phyloP scores from a whole-genome alignment of 1,284 basidiomycete species.

The Cystobasidiaceae sp. region DNA sequence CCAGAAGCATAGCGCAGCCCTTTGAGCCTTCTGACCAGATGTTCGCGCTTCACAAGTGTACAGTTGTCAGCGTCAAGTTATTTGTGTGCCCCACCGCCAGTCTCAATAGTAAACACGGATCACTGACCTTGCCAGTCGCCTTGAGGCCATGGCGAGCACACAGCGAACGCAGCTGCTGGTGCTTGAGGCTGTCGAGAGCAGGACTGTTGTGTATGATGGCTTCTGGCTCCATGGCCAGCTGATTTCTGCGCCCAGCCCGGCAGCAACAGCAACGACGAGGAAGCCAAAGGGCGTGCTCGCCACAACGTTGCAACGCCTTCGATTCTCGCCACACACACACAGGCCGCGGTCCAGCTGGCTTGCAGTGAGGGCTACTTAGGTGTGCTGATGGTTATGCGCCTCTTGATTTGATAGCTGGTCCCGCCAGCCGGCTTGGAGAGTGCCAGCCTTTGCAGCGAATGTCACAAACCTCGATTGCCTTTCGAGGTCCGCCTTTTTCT shows the following conservation, averaged over 20 bases:
- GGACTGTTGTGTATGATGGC: slow-evolving; percentile 22
- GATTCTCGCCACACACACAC: too few species aligned
- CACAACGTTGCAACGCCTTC: too few species aligned
- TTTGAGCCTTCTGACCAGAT: slow-evolving; percentile 8
- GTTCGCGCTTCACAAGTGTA: not conserved
- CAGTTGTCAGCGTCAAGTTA: not conserved
- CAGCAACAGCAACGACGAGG: not conserved
- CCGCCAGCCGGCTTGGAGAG: too few species aligned
- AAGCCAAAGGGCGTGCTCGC: not conserved
- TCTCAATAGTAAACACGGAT: not conserved
- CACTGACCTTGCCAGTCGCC: slow-evolving; percentile 22
- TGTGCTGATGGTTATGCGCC: too few species aligned
- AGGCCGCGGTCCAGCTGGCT: too few species aligned
- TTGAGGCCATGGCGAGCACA: slow-evolving; percentile 13
- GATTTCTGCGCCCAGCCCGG: not conserved
- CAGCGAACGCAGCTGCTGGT: slow-evolving; percentile 18
- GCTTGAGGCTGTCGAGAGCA: slow-evolving; percentile 12
- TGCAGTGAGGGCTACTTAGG: too few species aligned
- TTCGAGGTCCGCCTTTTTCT: too few species aligned
- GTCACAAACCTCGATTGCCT: not conserved
- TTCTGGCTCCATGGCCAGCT: not conserved
- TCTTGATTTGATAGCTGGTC: too few species aligned
- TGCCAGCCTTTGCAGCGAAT: too few species aligned
- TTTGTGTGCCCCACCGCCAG: not conserved
- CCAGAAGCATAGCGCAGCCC: not conserved